These are phyloP conservation scores for Endocarpon pusillum DNA, from an alignment of 495 filamentous ascomycete species.

Conservation along the genomic window DNA sequence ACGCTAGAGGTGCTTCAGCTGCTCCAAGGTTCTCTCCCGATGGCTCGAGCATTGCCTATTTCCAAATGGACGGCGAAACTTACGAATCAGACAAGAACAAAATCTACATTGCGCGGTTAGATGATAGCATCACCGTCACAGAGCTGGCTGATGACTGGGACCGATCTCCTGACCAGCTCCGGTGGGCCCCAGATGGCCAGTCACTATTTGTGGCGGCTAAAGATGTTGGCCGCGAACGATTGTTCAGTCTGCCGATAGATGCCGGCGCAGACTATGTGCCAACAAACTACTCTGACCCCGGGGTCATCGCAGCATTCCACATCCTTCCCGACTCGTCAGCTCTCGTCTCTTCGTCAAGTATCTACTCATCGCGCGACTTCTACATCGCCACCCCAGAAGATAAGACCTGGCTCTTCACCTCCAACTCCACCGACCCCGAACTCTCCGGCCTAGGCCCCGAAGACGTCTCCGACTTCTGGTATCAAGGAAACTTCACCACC, in stretches of 20 bases:
- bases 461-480: slow-evolving; percentile 24
- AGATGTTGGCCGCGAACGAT: slow-evolving; percentile 14
- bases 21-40: slow-evolving; percentile 22
- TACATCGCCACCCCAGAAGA: slow-evolving; percentile 17
- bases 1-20: no score
- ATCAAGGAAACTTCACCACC: slow-evolving; percentile 6
- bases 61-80: slow-evolving; percentile 22
- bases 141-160: slow-evolving; percentile 24
- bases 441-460: slow-evolving; percentile 14
- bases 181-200: slow-evolving; percentile 21
- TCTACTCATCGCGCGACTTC: slow-evolving; percentile 20
- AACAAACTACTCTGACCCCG: slow-evolving; percentile 16
- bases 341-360: slow-evolving; percentile 18
- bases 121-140: slow-evolving; percentile 15
- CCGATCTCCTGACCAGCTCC: slow-evolving; percentile 17
- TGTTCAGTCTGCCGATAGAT: slow-evolving; percentile 19
- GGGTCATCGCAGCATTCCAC: slow-evolving; percentile 14
- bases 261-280: slow-evolving; percentile 18
- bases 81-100: slow-evolving; percentile 23
- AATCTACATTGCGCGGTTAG: slow-evolving; percentile 20
- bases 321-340: slow-evolving; percentile 17
- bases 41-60: slow-evolving; percentile 20
- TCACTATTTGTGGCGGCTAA: slow-evolving; percentile 18
- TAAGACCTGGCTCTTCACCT: slow-evolving; percentile 13
- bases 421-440: slow-evolving; percentile 21